Base-by-base conservation (phyloP, 306 rosid genomes). In the Notholithocarpus densiflorus region DNA sequence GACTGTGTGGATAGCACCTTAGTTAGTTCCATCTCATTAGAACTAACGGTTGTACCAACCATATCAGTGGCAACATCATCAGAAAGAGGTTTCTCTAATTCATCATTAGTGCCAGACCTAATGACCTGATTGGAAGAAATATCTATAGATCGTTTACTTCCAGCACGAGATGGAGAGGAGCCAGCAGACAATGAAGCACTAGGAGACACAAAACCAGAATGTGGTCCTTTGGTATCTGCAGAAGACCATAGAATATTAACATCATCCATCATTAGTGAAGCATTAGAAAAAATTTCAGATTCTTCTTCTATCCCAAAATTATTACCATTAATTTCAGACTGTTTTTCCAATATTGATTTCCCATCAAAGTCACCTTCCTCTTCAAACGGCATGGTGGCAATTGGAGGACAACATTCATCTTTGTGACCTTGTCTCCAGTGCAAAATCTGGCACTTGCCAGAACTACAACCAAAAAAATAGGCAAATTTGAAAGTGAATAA, bases 381-480 rank as follows among this genome's bases (percentile, higher is more conserved):
- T 32, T 73, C 68, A 13, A 79, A 43, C 40, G 56, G 84, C 82
- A 66, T 21, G 66, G 81, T 15, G 17, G 71, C 68, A 61, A 53
- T 45, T 1, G 79, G 68, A 79, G 83, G 91, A 72, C 75, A 86
- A 72, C 97, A 92, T 81, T 92, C 93, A 73, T 90, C 93, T 87
- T 84, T 90, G 83, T 92, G 97, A 76, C 97, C 97, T 74, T 80
- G 90, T 79, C 97, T 88, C 97, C 97, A 92, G 74, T 92, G 97
- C 81, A 85, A 74, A 76, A 92, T 92, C 84, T 92, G 97, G 83
- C 97, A 92, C 92, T 88, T 92, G 62, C 97, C 92, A 73, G 97
- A 92, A 86, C 97, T 92, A 84, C 83, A 84, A 87, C 77, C 82
- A 77, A 19, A 69, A 23, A 77, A 80, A 80, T 69, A 84, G 32